Base-by-base conservation (phyloP, 2,329 filamentous ascomycete species). In the Alternaria arborescens region DNA sequence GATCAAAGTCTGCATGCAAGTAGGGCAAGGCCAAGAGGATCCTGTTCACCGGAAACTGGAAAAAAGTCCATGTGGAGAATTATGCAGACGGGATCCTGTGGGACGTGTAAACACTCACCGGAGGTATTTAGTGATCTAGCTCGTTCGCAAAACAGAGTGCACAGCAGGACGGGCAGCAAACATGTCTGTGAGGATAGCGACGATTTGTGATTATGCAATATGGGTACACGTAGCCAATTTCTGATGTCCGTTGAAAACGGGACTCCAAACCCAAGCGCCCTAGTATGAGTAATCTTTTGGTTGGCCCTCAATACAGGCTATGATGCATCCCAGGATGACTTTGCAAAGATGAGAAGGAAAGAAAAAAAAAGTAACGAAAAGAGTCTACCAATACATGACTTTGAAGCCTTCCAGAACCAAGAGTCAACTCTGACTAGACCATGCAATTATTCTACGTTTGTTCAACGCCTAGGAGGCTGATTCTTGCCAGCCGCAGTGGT, bases 401-500 rank as follows among this genome's bases (percentile, higher is more conserved):
- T n/a, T n/a, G 46, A 38, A 38, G 46, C 20, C 8, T 3, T 26
- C 14, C 32, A 38, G 22, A 34, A 50, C 46, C 46, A 32, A 18
- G 32, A 1, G 10, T 26, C 20, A 22, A 16, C 20, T 7, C 14
- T 12, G 22, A 40, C 16, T 40, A 14, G 16, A 40, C 48, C 22
- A n/a, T 16, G 18, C 12, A 34, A 16, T 34, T 16, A 16, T 11
- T 8, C 12, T 41, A 11, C 8, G 32, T 20, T 20, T 11, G 1
- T 16, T 41, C 22, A 66, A 24, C 65, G 60, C 28, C 67, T 48
- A 2, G 62, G 54, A 20, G 66, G 55, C 22, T 42, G 56, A 11
- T n/a, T n/a, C 14, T 66, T 63, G 34, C 60, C 57, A 43, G 62
- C 61, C 11, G 50, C 61, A 12, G 64, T 60, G 43, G 63, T 68